Evolutionary conservation across 371 early-diverging fungal genomes (phyloP).

Genomic region (Lichtheimia hyalospora): DNA sequence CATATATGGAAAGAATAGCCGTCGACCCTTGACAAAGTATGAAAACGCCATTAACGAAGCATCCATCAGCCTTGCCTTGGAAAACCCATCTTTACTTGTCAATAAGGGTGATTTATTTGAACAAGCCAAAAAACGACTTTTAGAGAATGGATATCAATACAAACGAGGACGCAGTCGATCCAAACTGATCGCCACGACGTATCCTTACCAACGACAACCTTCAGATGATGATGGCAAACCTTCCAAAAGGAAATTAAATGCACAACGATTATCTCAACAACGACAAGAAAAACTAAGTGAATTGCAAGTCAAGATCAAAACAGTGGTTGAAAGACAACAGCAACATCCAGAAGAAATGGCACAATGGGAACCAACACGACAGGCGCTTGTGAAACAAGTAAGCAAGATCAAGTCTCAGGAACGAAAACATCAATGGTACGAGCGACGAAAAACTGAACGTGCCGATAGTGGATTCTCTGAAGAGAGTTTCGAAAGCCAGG

Average conservation of each 20-base stretch:
- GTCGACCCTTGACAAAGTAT: constrained; percentile 52
- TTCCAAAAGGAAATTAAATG: constrained; percentile 47
- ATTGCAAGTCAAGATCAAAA: constrained; percentile 36
- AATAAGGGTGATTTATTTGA: constrained; percentile 54
- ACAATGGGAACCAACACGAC: constrained; percentile 5
- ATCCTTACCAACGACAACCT: constrained; percentile 7
- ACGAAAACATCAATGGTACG: constrained; percentile 68
- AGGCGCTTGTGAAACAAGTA: constrained; percentile 36
- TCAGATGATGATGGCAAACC: constrained; percentile 12
- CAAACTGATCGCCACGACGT: constrained; percentile 41
- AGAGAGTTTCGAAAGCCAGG: constrained; percentile 6
- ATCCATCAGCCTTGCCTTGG: constrained; percentile 47
- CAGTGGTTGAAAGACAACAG: constrained; percentile 32
- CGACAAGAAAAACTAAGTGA: constrained; percentile 36
- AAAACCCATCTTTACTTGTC: constrained; percentile 47
- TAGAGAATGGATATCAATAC: constrained; percentile 57
- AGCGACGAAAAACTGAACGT: constrained; percentile 39
- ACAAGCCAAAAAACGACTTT: constrained; percentile 52
- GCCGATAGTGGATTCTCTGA: constrained; percentile 9
- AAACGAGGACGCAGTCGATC: constrained; percentile 64
- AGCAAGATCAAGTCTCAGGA: constrained; percentile 56
- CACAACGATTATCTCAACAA: constrained; percentile 41
- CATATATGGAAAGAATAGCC: constrained; percentile 54
- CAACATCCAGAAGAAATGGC: constrained; percentile 23
- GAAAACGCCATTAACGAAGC: constrained; percentile 61